Evolutionary conservation across 2,329 filamentous ascomycete species (phyloP).

Genomic region (Colletotrichum sp.): DNA sequence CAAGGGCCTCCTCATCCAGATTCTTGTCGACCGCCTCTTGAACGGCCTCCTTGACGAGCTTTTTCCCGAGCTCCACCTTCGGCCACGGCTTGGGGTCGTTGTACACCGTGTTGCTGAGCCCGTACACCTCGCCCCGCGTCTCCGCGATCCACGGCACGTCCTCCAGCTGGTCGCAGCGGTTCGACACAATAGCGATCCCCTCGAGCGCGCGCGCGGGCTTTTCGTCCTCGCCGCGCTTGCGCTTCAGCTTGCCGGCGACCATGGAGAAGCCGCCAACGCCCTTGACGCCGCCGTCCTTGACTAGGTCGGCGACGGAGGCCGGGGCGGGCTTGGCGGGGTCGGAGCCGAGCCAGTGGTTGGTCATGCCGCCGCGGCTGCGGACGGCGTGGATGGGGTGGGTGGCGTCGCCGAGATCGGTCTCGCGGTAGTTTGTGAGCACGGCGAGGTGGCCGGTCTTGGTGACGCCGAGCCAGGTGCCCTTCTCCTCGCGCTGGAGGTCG

Average conservation of each 20-base stretch:
- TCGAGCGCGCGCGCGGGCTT: conserved; percentile 34
- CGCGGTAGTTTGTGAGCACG: conserved; percentile 71
- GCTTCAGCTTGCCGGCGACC: conserved; percentile 65
- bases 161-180: conserved; percentile 57
- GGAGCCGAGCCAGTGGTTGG: conserved; percentile 65
- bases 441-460: conserved; percentile 65
- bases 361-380: conserved; percentile 67
- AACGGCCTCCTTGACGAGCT: conserved; percentile 48
- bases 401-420: conserved; percentile 54
- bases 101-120: conserved; percentile 68
- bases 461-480: conserved; percentile 71
- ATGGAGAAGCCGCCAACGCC: conserved; percentile 72
- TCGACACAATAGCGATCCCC: conserved; percentile 66
- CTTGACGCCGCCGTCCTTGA: conserved; percentile 58
- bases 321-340: conserved; percentile 51
- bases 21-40: conserved; percentile 40
- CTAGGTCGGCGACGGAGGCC: conserved; percentile 56
- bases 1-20: conserved; percentile 51
- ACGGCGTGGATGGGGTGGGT: conserved; percentile 58
- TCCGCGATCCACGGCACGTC: conserved; percentile 64
- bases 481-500: conserved; percentile 65
- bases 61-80: conserved; percentile 61
- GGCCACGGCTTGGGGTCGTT: conserved; percentile 61
- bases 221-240: conserved; percentile 23
- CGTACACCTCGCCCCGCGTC: conserved; percentile 58